phyloP scores from a whole-genome alignment of 2,329 filamentous ascomycete species.

The Penicillium sp. region DNA sequence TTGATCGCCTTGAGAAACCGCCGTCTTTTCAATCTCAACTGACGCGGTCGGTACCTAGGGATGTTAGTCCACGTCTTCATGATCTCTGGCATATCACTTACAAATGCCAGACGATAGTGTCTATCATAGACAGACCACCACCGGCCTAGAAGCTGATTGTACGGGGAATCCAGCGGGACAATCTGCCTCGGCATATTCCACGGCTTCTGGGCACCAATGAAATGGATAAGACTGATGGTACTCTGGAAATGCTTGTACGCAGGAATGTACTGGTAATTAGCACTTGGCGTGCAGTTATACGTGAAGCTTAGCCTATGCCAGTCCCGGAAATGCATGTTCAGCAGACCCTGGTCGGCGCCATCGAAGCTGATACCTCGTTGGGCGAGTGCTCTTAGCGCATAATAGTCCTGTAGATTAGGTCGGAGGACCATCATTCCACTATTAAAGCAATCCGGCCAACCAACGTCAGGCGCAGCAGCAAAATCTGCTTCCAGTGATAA shows the following conservation, averaged over 20 bases:
- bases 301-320: constrained; percentile 90
- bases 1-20: not conserved
- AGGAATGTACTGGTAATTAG: constrained; percentile 95
- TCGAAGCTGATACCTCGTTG: constrained; percentile 90
- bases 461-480: constrained; percentile 84
- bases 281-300: constrained; percentile 96
- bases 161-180: constrained; percentile 47
- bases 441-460: constrained; percentile 98
- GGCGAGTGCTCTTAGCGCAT: constrained; percentile 79
- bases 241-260: constrained; percentile 92
- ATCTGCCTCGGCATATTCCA: constrained; percentile 64
- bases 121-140: constrained; percentile 96
- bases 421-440: constrained; percentile 92
- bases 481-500: constrained; percentile 66
- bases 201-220: constrained; percentile 88
- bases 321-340: constrained; percentile 89
- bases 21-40: not conserved
- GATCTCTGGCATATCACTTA: constrained; percentile 8
- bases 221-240: constrained; percentile 87
- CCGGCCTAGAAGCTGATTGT: constrained; percentile 76
- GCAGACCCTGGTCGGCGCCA: constrained; percentile 89
- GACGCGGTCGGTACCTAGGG: not conserved
- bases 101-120: constrained; percentile 62
- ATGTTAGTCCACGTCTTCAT: not conserved
- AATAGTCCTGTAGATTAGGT: constrained; percentile 84